Percentiles rank a stretch among this genome's conserved stretches.
Conservation (phyloP, 495 filamentous ascomycete species). For the Tuber melanosporum region DNA sequence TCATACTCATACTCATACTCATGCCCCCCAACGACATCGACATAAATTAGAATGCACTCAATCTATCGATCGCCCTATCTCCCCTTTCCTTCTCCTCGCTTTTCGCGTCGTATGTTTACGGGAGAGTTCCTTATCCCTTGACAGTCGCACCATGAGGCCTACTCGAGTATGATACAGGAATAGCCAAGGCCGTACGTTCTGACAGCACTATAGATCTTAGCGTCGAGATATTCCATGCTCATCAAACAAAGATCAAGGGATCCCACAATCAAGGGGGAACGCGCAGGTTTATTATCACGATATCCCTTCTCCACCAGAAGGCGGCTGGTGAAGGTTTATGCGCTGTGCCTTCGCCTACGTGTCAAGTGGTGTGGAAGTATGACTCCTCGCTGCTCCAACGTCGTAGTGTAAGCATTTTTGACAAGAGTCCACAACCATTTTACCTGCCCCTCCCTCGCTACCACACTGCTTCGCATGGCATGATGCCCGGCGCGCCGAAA, state of each 20-base stretch:
- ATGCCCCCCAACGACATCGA: not conserved
- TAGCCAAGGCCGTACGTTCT: slow-evolving; percentile 15
- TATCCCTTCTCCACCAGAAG: slow-evolving; percentile 16
- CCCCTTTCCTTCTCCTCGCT: slow-evolving; percentile 10
- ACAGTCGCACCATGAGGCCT: not conserved
- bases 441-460: slow-evolving; percentile 28
- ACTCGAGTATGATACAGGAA: not conserved
- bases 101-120: not conserved
- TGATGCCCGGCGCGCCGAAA: slow-evolving; percentile 19
- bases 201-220: slow-evolving; percentile 19
- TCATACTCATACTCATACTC: not conserved
- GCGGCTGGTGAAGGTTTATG: slow-evolving; percentile 35
- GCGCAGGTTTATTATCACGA: slow-evolving; percentile 30
- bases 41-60: slow-evolving; percentile 18
- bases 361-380: slow-evolving; percentile 40
- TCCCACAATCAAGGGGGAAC: slow-evolving; percentile 16
- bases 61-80: slow-evolving; percentile 26
- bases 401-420: slow-evolving; percentile 1
- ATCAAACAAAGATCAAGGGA: slow-evolving; percentile 12
- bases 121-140: not conserved
- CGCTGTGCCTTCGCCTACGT: slow-evolving; percentile 40
- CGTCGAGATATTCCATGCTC: slow-evolving; percentile 22
- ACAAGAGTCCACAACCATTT: slow-evolving; percentile 23
- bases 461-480: slow-evolving; percentile 35
- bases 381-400: slow-evolving; percentile 29